Evolutionary conservation across 805 yeast genomes (phyloP).

Genomic region (Kodamaea neixiangensis): DNA sequence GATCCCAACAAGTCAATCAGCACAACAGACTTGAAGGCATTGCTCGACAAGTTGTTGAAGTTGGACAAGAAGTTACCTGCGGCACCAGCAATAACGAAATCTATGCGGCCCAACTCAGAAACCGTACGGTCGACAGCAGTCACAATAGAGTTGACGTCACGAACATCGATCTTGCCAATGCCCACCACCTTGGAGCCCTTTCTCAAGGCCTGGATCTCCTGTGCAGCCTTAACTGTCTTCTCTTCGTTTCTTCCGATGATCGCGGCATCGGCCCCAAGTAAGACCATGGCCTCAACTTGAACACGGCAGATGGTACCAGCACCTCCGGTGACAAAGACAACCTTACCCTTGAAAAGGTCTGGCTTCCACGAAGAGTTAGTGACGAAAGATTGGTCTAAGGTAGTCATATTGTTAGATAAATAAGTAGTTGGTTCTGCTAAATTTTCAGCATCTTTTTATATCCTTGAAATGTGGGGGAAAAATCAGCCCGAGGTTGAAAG

Average conservation of each 20-base stretch:
- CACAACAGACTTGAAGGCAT: slow-evolving; percentile 86
- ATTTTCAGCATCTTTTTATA: slow-evolving; percentile 2
- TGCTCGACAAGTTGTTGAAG: slow-evolving; percentile 73
- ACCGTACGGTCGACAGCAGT: slow-evolving; percentile 70
- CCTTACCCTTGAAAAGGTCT: slow-evolving; percentile 77
- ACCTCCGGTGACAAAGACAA: slow-evolving; percentile 91
- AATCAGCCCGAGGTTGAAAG: not conserved
- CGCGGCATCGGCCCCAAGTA: slow-evolving; percentile 84
- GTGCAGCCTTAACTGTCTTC: slow-evolving; percentile 68
- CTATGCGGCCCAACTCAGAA: slow-evolving; percentile 70
- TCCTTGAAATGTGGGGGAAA: slow-evolving; percentile 2
- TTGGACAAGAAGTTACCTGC: slow-evolving; percentile 91
- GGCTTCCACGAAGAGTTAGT: slow-evolving; percentile 47
- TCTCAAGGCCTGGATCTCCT: slow-evolving; percentile 59
- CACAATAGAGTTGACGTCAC: slow-evolving; percentile 60
- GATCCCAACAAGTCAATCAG: slow-evolving; percentile 88
- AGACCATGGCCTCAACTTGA: slow-evolving; percentile 81
- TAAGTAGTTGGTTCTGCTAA: not conserved
- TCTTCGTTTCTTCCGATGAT: slow-evolving; percentile 75
- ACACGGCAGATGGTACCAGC: slow-evolving; percentile 95
- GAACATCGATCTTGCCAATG: slow-evolving; percentile 73
- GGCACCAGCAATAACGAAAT: slow-evolving; percentile 90
- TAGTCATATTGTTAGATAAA: slow-evolving; percentile 19
- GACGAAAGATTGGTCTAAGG: slow-evolving; percentile 36
- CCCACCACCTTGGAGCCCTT: slow-evolving; percentile 70